A percentile compares a stretch with the other conserved stretches of the same genome.
These are phyloP conservation scores for Rickenella mellea DNA, from an alignment of 768 basidiomycete species.

Conservation along the genomic window DNA sequence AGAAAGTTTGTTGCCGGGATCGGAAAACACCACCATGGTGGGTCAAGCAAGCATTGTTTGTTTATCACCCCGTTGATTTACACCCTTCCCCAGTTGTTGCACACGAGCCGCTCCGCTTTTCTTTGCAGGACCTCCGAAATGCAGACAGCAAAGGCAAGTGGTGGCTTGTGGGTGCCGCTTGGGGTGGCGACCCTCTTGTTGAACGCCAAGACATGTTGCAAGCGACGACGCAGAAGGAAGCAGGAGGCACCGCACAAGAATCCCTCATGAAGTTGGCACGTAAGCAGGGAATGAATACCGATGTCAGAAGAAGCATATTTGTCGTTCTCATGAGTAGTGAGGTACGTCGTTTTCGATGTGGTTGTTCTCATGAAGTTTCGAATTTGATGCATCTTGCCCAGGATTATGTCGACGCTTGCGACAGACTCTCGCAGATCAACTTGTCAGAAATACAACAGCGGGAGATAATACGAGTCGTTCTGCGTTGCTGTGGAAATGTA, in stretches of 20 bases:
- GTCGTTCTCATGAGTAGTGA: conserved; percentile 93
- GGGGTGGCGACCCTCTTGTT: conserved; percentile 84
- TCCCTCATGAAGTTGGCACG: conserved; percentile 71
- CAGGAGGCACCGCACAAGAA: conserved; percentile 23
- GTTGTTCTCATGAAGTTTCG: neutral
- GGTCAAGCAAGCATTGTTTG: conserved; percentile 8
- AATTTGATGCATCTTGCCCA: conserved; percentile 19
- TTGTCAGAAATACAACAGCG: conserved; percentile 87
- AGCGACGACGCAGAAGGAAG: conserved; percentile 17
- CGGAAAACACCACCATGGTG: conserved; percentile 69
- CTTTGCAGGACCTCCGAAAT: conserved; percentile 74
- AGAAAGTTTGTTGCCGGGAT: conserved; percentile 78
- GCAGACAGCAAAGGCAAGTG: conserved; percentile 89
- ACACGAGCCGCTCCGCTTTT: conserved; percentile 80
- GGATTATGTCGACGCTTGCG: conserved; percentile 96
- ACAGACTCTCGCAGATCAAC: conserved; percentile 74
- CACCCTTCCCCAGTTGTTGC: conserved; percentile 49
- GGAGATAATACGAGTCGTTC: conserved; percentile 84
- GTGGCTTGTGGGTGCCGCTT: conserved; percentile 98
- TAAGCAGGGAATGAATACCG: conserved; percentile 98
- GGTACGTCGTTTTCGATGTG: conserved; percentile 34
- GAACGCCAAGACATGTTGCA: conserved; percentile 45
- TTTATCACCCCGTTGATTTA: conserved; percentile 3
- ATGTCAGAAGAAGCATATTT: conserved; percentile 85
- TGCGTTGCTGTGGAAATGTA: conserved; percentile 91